Evolutionary conservation across 2,329 filamentous ascomycete genomes (phyloP).

Genomic region (Aciculosporium take): DNA sequence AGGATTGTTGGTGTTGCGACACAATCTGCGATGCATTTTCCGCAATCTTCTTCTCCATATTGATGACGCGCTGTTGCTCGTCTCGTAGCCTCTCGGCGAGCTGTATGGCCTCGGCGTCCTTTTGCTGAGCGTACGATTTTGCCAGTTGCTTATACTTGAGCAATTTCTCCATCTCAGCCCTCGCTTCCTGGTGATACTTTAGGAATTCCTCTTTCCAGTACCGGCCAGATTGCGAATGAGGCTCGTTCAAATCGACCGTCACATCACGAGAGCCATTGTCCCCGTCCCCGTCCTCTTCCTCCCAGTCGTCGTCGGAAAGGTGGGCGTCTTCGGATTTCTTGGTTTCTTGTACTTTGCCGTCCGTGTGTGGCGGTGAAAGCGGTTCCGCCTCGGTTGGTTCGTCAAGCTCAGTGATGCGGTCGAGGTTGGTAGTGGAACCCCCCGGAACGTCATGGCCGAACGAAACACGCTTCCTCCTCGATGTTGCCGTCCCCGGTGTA

Average conservation of each 20-base stretch:
- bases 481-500: slow-evolving; percentile 47
- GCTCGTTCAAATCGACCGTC: slow-evolving; percentile 58
- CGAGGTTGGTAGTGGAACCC: slow-evolving; percentile 7
- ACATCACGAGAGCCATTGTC: slow-evolving; percentile 41
- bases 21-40: slow-evolving; percentile 45
- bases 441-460: slow-evolving; percentile 42
- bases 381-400: slow-evolving; percentile 30
- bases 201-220: slow-evolving; percentile 74
- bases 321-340: slow-evolving; percentile 5
- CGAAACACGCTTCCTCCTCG: slow-evolving; percentile 49
- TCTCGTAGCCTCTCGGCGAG: slow-evolving; percentile 51
- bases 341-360: slow-evolving; percentile 2
- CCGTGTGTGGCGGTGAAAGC: slow-evolving; percentile 15
- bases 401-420: slow-evolving; percentile 24
- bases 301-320: slow-evolving; percentile 32
- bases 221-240: slow-evolving; percentile 58
- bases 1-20: slow-evolving; percentile 17
- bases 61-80: slow-evolving; percentile 49
- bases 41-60: slow-evolving; percentile 48
- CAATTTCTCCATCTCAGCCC: slow-evolving; percentile 60
- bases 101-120: slow-evolving; percentile 56
- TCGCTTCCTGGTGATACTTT: slow-evolving; percentile 57
- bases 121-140: slow-evolving; percentile 65
- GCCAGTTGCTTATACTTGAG: slow-evolving; percentile 68
- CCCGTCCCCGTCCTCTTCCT: slow-evolving; percentile 24